These are phyloP conservation scores for Citeromyces nyonsensis DNA, from an alignment of 805 yeast species.

Conservation along the genomic window DNA sequence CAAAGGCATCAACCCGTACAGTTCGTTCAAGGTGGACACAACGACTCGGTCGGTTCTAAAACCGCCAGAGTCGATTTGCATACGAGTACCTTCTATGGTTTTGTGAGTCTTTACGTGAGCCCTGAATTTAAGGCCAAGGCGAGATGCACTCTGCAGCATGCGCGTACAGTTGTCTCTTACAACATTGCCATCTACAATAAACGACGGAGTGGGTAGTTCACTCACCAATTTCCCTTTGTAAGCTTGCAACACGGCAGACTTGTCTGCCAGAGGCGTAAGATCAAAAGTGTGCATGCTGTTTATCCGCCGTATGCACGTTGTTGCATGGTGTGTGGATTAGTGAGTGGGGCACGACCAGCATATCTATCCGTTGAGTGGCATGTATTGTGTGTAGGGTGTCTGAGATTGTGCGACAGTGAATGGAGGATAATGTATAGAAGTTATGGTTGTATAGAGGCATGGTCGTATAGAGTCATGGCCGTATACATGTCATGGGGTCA, in stretches of 20 bases:
- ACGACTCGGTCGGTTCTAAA: slow-evolving; percentile 31
- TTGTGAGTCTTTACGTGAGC: slow-evolving; percentile 73
- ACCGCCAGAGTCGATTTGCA: slow-evolving; percentile 25
- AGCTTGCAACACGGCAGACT: slow-evolving; percentile 7
- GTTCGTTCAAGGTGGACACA: slow-evolving; percentile 58
- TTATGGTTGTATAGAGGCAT: too few relatives aligned
- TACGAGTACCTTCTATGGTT: slow-evolving; percentile 37
- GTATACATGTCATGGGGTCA: too few relatives aligned
- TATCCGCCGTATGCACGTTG: neutral
- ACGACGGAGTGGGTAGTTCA: slow-evolving; percentile 40
- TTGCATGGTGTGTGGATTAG: too few relatives aligned
- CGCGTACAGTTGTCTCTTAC: slow-evolving; percentile 27
- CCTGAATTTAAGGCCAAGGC: slow-evolving; percentile 29
- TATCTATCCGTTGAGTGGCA: too few relatives aligned
- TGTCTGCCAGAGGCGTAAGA: slow-evolving; percentile 8
- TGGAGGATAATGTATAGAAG: too few relatives aligned
- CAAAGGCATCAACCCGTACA: slow-evolving; percentile 27
- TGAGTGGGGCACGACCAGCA: too few relatives aligned
- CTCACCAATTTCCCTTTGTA: slow-evolving; percentile 25
- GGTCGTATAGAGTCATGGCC: too few relatives aligned
- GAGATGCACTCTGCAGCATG: slow-evolving; percentile 30
- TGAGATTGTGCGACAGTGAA: too few relatives aligned
- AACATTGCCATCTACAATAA: slow-evolving; percentile 25
- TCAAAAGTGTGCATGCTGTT: slow-evolving; percentile 7
- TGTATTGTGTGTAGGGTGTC: too few relatives aligned